Evolutionary conservation across 1,284 basidiomycete species (phyloP).

Genomic region (Marasmius oreades): DNA sequence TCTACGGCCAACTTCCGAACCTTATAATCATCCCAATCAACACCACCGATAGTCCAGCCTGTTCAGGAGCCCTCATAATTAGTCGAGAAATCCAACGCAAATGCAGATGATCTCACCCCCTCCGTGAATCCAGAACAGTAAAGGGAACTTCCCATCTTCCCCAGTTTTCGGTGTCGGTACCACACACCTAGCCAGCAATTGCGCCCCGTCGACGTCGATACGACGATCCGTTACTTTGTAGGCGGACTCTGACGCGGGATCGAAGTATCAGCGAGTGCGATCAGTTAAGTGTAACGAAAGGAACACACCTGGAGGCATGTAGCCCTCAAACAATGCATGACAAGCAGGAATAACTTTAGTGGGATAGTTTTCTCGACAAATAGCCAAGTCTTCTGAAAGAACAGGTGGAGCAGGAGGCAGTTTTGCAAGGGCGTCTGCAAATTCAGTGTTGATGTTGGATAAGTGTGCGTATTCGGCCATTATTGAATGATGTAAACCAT

Average conservation of each 20-base stretch:
- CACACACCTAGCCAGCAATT: constrained; percentile 10
- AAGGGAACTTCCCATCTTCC: constrained; percentile 9
- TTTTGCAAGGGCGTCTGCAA: constrained; percentile 8
- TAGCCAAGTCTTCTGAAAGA: neutral
- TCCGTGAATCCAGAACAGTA: constrained; percentile 16
- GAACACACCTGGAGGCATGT: constrained; percentile 11
- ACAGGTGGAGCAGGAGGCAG: neutral
- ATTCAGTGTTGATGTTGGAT: constrained; percentile 15
- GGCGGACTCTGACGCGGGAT: constrained; percentile 6
- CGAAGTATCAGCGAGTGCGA: neutral
- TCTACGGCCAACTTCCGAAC: constrained; percentile 13
- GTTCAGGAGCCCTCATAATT: neutral
- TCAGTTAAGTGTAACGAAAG: neutral
- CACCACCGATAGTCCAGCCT: constrained; percentile 12
- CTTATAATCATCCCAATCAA: constrained; percentile 15
- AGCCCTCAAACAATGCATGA: neutral
- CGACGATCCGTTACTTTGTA: constrained; percentile 12
- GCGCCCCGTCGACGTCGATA: constrained; percentile 10
- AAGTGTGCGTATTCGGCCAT: constrained; percentile 17
- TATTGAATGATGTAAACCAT: neutral
- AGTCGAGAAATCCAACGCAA: neutral
- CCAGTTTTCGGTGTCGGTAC: constrained; percentile 5
- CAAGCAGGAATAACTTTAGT: neutral
- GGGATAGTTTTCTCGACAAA: constrained; percentile 2
- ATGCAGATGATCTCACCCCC: constrained; percentile 5